phyloP scores from a whole-genome alignment of 805 yeast genomes.

The Lachancea sp. region DNA sequence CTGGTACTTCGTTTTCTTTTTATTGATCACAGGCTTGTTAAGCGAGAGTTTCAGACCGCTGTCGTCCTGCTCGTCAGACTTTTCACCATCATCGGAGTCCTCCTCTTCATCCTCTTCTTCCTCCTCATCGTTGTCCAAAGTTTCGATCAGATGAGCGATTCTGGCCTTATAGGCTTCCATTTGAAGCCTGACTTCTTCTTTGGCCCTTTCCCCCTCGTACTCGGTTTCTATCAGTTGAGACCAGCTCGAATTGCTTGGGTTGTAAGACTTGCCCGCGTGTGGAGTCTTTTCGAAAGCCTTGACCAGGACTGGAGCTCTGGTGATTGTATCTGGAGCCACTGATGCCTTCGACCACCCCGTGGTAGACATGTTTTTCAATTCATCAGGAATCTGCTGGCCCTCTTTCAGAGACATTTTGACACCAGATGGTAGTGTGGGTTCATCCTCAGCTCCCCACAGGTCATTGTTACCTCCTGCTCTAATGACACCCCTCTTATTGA shows the following conservation, averaged over 20 bases:
- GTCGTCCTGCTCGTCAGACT: conserved; percentile 35
- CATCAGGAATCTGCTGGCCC: conserved; percentile 33
- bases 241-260: conserved; percentile 86
- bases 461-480: conserved; percentile 46
- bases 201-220: conserved; percentile 54
- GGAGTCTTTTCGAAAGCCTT: conserved; percentile 49
- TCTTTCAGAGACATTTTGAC: conserved; percentile 20
- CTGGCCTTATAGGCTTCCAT: conserved; percentile 57
- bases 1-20: conserved; percentile 70
- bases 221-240: conserved; percentile 61
- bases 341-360: conserved; percentile 48
- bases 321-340: conserved; percentile 49
- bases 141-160: conserved; percentile 59
- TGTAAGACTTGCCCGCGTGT: conserved; percentile 82
- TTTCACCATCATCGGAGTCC: conserved; percentile 28
- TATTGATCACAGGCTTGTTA: conserved; percentile 60
- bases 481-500: conserved; percentile 55
- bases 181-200: conserved; percentile 56
- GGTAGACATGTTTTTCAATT: conserved; percentile 35
- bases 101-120: conserved; percentile 41
- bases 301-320: conserved; percentile 46
- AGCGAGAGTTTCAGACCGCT: conserved; percentile 48
- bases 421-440: conserved; percentile 26
- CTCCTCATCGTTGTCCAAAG: conserved; percentile 54
- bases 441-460: conserved; percentile 52